phyloP scores from a whole-genome alignment of 495 filamentous ascomycete species.

The Penicillium herquei region DNA sequence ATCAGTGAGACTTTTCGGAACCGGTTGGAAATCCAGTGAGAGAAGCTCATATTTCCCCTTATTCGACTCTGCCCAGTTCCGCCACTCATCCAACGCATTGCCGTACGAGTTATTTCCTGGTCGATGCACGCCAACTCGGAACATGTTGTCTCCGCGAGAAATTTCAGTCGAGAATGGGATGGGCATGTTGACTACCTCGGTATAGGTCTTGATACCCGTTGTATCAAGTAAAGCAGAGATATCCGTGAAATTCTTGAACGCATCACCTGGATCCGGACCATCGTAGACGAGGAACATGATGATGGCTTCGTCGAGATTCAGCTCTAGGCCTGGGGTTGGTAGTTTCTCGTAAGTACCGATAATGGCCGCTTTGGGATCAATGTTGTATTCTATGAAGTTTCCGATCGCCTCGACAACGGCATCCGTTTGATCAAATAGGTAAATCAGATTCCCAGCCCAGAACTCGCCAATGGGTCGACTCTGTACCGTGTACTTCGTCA shows the following conservation, averaged over 20 bases:
- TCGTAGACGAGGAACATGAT: constrained; percentile 41
- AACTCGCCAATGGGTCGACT: constrained; percentile 26
- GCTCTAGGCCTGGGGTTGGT: constrained; percentile 18
- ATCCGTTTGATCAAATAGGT: constrained; percentile 23
- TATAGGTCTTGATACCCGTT: constrained; percentile 25
- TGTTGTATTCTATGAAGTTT: constrained; percentile 33
- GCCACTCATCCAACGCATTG: constrained; percentile 24
- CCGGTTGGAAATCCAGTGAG: constrained; percentile 33
- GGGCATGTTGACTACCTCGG: constrained; percentile 33
- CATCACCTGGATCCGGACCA: constrained; percentile 29
- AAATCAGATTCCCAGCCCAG: constrained; percentile 33
- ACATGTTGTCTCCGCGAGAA: constrained; percentile 31
- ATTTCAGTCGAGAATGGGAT: constrained; percentile 26
- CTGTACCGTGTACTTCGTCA: constrained; percentile 34
- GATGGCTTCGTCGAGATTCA: constrained; percentile 29
- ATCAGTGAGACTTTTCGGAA: constrained; percentile 32
- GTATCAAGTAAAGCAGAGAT: constrained; percentile 27
- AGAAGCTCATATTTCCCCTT: constrained; percentile 30
- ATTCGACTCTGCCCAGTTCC: constrained; percentile 27
- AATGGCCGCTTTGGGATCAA: constrained; percentile 32
- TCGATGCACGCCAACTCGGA: constrained; percentile 34
- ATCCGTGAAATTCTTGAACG: constrained; percentile 29
- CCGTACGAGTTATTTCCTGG: constrained; percentile 22
- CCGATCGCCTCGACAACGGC: constrained; percentile 24
- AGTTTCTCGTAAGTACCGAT: constrained; percentile 34